Evolutionary conservation across 495 filamentous ascomycete species (phyloP), one percentile per base, ranked within the genome.

Genomic region (Articulospora tetracladia): DNA sequence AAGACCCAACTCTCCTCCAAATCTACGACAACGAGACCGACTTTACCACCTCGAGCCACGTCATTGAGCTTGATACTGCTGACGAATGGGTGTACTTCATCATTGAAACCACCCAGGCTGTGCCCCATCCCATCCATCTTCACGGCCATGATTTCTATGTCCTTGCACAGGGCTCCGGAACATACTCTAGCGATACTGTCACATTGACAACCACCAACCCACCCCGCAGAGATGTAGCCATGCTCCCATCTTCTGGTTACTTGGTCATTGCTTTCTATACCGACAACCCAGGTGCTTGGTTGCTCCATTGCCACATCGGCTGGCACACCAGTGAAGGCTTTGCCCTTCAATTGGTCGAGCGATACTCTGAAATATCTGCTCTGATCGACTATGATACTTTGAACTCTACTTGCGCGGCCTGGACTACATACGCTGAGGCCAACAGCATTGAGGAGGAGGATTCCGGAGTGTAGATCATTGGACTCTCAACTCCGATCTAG

Each of bases 121-220:
- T 81, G 41, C 72, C 76, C 58, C 85, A 88, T 54, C 85, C 85
- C 0, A 80, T 85, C 68, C 85, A 88, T 39, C 72, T 86, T n/a
- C 79, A 83, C 28, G 53, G 53, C 27, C 53, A 55, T 19, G 53
- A 55, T 25, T 55, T 55, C 30, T 36, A 36, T n/a, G 32, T 55
- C 32, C 53, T 55, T 24, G 53, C 53, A 11, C 53, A 55, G 28
- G 53, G 53, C 15, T 55, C 53, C 7, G 53, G 53, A 6, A 55
- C 53, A 19, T 55, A 55, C 22, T 17, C 13, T n/a, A 24, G 26
- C 53, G n/a, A 19, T 30, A 55, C 53, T 22, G 32, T 41, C 28
- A 55, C 27, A 11, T n/a, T 55, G 15, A 41, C 28, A 3, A 27
- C 30, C n/a, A 41, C 53, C 1, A 55, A 55, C 28, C 53, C 53